Evolutionary conservation across 495 filamentous ascomycete genomes (phyloP).

Genomic region (Cercophora sp.): DNA sequence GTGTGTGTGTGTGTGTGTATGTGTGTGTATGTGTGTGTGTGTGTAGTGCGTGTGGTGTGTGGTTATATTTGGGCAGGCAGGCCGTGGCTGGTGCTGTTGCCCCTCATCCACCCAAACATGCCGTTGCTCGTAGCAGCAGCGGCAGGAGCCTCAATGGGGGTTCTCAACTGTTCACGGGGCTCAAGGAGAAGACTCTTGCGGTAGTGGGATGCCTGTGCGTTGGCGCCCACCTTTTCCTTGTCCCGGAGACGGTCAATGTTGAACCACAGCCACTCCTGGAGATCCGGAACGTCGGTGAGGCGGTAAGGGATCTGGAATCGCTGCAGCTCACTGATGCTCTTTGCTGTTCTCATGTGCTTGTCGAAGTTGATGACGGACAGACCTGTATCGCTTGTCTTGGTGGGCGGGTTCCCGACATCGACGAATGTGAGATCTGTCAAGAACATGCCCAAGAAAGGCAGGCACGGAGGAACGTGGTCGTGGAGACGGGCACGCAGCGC

Average conservation of each 20-base stretch:
- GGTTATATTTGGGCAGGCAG: slow-evolving; percentile 19
- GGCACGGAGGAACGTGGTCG: slow-evolving; percentile 83
- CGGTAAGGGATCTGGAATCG: slow-evolving; percentile 96
- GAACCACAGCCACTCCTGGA: slow-evolving; percentile 89
- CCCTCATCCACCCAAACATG: slow-evolving; percentile 34
- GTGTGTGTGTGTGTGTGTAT: too few relatives aligned
- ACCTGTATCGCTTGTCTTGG: slow-evolving; percentile 46
- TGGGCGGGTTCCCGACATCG: slow-evolving; percentile 87
- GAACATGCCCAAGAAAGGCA: slow-evolving; percentile 96
- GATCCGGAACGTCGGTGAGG: slow-evolving; percentile 75
- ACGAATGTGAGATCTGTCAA: slow-evolving; percentile 85
- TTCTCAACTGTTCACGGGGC: slow-evolving; percentile 62
- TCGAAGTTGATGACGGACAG: slow-evolving; percentile 94
- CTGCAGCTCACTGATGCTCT: slow-evolving; percentile 92
- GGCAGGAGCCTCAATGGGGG: slow-evolving; percentile 41
- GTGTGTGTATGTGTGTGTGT: too few relatives aligned
- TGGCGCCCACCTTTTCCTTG: slow-evolving; percentile 61
- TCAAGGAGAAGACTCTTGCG: slow-evolving; percentile 86
- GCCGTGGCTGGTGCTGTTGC: slow-evolving; percentile 18
- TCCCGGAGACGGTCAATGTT: slow-evolving; percentile 79
- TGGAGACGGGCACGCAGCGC: slow-evolving; percentile 85
- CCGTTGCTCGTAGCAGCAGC: slow-evolving; percentile 10
- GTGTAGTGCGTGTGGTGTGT: not conserved
- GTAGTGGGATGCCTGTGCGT: slow-evolving; percentile 75
- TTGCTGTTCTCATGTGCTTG: slow-evolving; percentile 91